Evolutionary conservation across 495 filamentous ascomycete genomes (phyloP), one percentile per base, ranked within the genome.

Genomic region (Penicillium alfredii): DNA sequence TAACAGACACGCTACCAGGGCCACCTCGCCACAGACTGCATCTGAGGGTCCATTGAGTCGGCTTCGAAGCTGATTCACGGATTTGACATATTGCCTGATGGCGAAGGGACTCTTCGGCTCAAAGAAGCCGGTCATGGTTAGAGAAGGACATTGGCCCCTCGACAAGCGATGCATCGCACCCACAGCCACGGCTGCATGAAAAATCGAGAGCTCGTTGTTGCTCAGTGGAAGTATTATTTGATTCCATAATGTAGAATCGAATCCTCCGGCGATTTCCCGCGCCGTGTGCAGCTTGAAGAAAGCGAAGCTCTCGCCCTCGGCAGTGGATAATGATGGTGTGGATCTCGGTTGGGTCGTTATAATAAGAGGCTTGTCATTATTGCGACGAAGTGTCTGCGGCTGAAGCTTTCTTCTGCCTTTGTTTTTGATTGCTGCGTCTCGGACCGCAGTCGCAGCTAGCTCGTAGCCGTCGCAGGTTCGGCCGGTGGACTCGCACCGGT

Each of bases 171-270:
- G 32, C 32, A 34, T 34, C 10, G 32, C 32, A 15, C 32, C 32
- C 17, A 34, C 32, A 0, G 32, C 32, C 17, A 34, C 32, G 12
- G 32, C 32, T 12, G 32, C 32, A 34, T 34, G 32, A 8, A 34
- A 9, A 4, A 34, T 34, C 3, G 13, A 18, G 7, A 17, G 32
- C 12, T 34, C 32, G 8, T 20, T 18, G 11, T 34, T 13, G 21
- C 17, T 34, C n/a, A 34, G 32, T 10, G 16, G 32, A 13, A 34
- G 32, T 11, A 34, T 15, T 8, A 17, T 6, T 10, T 22, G 13
- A 8, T 34, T 17, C 32, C 32, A 34, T 11, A 34, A n/a, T 11
- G 32, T 17, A 6, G 32, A 25, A 4, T 9, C 11, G 23, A 25
- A 25, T 9, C 3, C 2, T 4, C 23, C 23, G 8, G 23, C 8